These are phyloP conservation scores for Chlamydomonas eustigma DNA, from an alignment of 139 green algal species.

Conservation along the genomic window DNA sequence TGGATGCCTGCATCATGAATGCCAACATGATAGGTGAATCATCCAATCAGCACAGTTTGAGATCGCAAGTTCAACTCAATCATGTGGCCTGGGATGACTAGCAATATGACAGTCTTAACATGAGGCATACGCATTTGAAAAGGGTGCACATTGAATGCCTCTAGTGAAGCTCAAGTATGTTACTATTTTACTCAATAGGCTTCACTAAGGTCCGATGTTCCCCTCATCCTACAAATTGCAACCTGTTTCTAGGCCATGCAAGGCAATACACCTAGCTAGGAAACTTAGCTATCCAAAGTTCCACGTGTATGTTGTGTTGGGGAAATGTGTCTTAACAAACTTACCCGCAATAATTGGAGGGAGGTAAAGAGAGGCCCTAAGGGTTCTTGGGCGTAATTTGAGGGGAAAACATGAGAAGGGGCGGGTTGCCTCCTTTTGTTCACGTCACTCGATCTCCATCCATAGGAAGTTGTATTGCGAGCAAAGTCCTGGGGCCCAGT, in stretches of 20 bases:
- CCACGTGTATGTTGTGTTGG: no score
- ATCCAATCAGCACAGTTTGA: background rate
- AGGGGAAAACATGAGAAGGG: no score
- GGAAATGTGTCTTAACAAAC: background rate
- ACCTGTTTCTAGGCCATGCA: background rate
- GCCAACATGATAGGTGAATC: background rate
- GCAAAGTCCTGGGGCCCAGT: background rate
- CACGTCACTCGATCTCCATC: no score
- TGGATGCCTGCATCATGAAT: background rate
- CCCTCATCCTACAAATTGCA: no score
- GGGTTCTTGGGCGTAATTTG: background rate
- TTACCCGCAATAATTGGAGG: background rate
- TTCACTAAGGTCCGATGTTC: background rate
- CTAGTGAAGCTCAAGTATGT: background rate
- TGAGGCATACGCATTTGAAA: no score
- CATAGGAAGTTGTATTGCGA: background rate
- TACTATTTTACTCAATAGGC: background rate
- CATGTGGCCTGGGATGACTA: background rate
- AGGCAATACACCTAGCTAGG: background rate
- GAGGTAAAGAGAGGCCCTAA: background rate
- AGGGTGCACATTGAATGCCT: background rate
- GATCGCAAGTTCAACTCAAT: background rate
- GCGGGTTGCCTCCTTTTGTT: no score
- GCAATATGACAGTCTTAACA: no score
- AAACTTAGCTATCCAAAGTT: no score